Percentiles rank a stretch among this genome's conserved stretches.
Conservation (phyloP, 306 rosid genomes). For the Acacia crassicarpa region DNA sequence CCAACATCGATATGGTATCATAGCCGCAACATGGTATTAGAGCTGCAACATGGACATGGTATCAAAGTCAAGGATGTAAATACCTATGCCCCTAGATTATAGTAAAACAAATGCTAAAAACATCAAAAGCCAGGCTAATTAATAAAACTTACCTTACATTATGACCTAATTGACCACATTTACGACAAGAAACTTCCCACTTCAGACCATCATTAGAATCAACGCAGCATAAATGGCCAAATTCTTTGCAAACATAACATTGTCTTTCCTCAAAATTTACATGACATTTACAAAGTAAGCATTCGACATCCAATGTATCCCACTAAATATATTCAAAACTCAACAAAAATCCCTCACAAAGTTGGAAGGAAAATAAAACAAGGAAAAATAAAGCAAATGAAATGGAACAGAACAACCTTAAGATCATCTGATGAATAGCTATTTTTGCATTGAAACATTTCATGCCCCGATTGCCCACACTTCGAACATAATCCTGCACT, state of each 20-base stretch:
- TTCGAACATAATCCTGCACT: too few relatives aligned
- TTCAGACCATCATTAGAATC: slow-evolving; percentile 32
- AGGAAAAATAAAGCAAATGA: background rate
- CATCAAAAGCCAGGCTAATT: background rate
- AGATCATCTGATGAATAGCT: slow-evolving; percentile 68
- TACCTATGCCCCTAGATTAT: background rate
- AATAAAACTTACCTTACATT: slow-evolving; percentile 76
- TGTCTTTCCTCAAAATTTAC: slow-evolving; percentile 57
- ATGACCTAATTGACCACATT: slow-evolving; percentile 85
- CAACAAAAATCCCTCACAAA: slow-evolving; percentile 6
- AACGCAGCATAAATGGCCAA: slow-evolving; percentile 86
- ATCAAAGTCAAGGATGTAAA: too few relatives aligned
- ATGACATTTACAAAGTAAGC: slow-evolving; percentile 16
- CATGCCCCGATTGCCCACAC: slow-evolving; percentile 90
- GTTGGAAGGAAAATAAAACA: slow-evolving; percentile 11
- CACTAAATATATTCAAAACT: slow-evolving; percentile 9
- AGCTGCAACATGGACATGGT: too few relatives aligned
- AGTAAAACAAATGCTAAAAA: background rate
- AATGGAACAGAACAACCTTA: slow-evolving; percentile 51
- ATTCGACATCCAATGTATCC: slow-evolving; percentile 4
- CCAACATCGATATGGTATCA: too few relatives aligned
- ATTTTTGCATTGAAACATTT: slow-evolving; percentile 74
- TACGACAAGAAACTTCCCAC: slow-evolving; percentile 75
- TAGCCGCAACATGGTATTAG: too few relatives aligned
- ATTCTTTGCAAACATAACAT: slow-evolving; percentile 75